A percentile compares a stretch with the other conserved stretches of the same genome.
These are phyloP conservation scores for Neofusicoccum kwambonambiense DNA, from an alignment of 2,329 filamentous ascomycete genomes.

Conservation along the genomic window DNA sequence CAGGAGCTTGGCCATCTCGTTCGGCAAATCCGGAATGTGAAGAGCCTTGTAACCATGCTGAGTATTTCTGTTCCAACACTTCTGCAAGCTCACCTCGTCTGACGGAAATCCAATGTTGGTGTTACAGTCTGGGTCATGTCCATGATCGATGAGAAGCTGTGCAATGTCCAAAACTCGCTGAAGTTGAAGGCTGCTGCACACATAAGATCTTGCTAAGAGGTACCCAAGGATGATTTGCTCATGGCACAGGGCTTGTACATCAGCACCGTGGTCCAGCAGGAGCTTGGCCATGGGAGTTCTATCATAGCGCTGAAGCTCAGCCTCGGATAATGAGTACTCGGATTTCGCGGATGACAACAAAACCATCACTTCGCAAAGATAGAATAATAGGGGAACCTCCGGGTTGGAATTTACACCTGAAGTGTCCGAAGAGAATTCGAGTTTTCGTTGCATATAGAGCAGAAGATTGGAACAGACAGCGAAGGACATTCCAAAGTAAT, in stretches of 20 bases:
- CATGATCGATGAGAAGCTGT: background rate
- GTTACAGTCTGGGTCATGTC: background rate
- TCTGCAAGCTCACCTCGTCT: no score
- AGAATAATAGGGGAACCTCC: background rate
- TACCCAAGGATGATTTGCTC: background rate
- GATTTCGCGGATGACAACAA: no score
- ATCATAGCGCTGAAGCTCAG: no score
- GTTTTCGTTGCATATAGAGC: background rate
- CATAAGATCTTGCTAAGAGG: background rate
- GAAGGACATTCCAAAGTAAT: background rate
- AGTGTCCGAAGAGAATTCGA: background rate
- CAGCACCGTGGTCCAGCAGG: background rate
- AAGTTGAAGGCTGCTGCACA: no score
- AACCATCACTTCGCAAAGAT: background rate
- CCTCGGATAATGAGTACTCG: no score
- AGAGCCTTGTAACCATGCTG: no score
- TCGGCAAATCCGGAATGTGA: no score
- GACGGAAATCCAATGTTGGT: no score
- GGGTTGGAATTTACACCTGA: background rate
- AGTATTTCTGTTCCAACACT: no score
- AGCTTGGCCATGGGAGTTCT: background rate
- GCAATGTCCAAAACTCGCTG: background rate
- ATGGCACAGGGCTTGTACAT: background rate
- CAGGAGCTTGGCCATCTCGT: no score
- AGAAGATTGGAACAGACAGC: background rate